These are phyloP conservation scores for Calocybe cyanea DNA, from an alignment of 768 basidiomycete species.

Conservation along the genomic window DNA sequence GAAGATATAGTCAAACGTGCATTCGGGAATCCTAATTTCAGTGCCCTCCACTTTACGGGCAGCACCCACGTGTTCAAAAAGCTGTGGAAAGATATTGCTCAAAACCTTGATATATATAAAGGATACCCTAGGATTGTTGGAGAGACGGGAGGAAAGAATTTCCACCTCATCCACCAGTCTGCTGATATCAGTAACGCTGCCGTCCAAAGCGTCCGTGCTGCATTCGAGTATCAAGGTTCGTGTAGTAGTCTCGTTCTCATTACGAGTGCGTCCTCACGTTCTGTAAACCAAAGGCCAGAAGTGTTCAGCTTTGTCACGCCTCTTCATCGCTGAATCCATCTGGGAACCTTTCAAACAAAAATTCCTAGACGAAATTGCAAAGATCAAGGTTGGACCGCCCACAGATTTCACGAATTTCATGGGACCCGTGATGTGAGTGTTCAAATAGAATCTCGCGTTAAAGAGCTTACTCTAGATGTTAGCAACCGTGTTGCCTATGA, in stretches of 20 bases:
- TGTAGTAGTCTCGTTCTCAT: neutral
- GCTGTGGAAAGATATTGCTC: conserved; percentile 93
- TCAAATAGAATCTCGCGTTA: neutral
- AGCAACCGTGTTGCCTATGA: conserved; percentile 88
- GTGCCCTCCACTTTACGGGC: conserved; percentile 94
- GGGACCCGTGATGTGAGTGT: conserved; percentile 89
- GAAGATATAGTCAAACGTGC: conserved; percentile 82
- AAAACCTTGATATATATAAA: conserved; percentile 83
- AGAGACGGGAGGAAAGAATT: conserved; percentile 99
- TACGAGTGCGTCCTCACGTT: neutral
- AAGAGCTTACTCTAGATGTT: neutral
- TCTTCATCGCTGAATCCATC: conserved; percentile 83
- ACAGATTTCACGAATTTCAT: conserved; percentile 82
- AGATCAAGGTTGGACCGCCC: conserved; percentile 81
- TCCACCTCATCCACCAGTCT: conserved; percentile 86
- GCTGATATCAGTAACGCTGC: conserved; percentile 92
- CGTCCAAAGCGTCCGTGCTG: conserved; percentile 79
- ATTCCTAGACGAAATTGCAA: conserved; percentile 68
- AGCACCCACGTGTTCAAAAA: conserved; percentile 92
- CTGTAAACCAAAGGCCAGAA: too few relatives aligned
- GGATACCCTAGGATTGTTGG: conserved; percentile 95
- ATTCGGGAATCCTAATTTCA: conserved; percentile 75
- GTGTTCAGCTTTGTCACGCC: conserved; percentile 89
- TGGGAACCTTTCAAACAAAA: conserved; percentile 90
- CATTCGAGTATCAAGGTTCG: conserved; percentile 93